Percentiles rank a stretch among this genome's conserved stretches.
Evolutionary conservation across 495 filamentous ascomycete species (phyloP).

Genomic region (Penicillium canariense): DNA sequence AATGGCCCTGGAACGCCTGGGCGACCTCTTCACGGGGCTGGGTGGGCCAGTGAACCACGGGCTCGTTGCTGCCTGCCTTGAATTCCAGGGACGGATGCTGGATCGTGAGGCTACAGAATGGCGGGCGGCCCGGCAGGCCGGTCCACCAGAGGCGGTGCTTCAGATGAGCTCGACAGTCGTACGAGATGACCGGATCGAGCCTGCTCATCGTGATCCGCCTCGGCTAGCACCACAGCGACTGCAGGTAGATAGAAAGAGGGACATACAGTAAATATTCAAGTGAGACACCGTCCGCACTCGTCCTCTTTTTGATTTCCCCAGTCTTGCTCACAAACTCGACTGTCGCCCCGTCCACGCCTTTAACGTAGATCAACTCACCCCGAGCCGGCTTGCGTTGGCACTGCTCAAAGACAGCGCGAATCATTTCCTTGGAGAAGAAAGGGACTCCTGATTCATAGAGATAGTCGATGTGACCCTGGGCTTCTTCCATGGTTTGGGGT

Average conservation of each 20-base stretch:
- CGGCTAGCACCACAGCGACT: no score
- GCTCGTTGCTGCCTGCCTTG: background rate
- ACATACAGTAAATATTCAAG: constrained; percentile 7
- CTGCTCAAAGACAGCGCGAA: constrained; percentile 12
- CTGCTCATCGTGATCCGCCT: constrained; percentile 1
- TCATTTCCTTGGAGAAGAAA: constrained; percentile 19
- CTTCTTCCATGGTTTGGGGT: constrained; percentile 13
- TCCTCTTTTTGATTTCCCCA: background rate
- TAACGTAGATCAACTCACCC: constrained; percentile 9
- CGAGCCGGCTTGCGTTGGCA: constrained; percentile 1
- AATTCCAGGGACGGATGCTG: background rate
- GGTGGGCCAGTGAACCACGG: background rate
- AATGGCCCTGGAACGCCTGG: background rate
- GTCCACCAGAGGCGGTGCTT: constrained; percentile 2
- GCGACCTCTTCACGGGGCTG: background rate
- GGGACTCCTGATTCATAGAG: constrained; percentile 14
- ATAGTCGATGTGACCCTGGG: constrained; percentile 11
- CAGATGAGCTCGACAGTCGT: constrained; percentile 11
- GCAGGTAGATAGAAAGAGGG: background rate
- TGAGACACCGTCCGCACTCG: background rate
- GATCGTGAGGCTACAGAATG: background rate
- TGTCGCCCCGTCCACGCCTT: constrained; percentile 10
- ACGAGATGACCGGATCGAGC: constrained; percentile 5
- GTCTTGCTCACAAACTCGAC: constrained; percentile 6
- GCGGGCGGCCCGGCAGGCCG: background rate